Evolutionary conservation across 169 alveolate genomes (phyloP).

Genomic region (Plasmodium vivax): DNA sequence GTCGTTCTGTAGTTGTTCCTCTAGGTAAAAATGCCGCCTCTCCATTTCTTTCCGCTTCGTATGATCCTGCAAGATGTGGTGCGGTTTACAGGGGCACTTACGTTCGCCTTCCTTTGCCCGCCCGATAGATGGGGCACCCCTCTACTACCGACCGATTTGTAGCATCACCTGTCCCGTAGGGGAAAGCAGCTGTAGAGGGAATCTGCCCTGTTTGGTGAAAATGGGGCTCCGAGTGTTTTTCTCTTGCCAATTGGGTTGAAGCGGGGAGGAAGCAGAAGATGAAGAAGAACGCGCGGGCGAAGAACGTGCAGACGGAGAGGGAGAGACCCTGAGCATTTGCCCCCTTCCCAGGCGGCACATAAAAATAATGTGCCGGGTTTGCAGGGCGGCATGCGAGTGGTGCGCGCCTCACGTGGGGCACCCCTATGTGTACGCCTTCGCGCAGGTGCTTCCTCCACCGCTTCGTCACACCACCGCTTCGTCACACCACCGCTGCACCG

Average conservation of each 20-base stretch:
- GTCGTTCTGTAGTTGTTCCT: conserved; percentile 31
- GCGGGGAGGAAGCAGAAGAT: not conserved
- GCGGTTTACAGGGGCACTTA: not conserved
- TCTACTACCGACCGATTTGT: not conserved
- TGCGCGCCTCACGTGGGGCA: not conserved
- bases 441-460: not conserved
- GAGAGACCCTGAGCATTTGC: not conserved
- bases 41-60: not conserved
- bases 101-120: not conserved
- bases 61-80: not conserved
- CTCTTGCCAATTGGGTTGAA: not conserved
- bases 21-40: not conserved
- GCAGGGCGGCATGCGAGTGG: not conserved
- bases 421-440: not conserved
- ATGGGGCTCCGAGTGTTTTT: not conserved
- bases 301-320: not conserved
- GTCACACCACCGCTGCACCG: too few species aligned
- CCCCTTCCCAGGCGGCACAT: not conserved
- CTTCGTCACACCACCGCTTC: not conserved
- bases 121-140: not conserved
- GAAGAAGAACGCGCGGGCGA: not conserved
- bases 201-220: not conserved
- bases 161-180: not conserved
- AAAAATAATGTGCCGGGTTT: not conserved
- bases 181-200: not conserved